A percentile compares a stretch with the other conserved stretches of the same genome.
phyloP scores from a whole-genome alignment of 2,329 filamentous ascomycete genomes.

The Endoconidiophora polonica region DNA sequence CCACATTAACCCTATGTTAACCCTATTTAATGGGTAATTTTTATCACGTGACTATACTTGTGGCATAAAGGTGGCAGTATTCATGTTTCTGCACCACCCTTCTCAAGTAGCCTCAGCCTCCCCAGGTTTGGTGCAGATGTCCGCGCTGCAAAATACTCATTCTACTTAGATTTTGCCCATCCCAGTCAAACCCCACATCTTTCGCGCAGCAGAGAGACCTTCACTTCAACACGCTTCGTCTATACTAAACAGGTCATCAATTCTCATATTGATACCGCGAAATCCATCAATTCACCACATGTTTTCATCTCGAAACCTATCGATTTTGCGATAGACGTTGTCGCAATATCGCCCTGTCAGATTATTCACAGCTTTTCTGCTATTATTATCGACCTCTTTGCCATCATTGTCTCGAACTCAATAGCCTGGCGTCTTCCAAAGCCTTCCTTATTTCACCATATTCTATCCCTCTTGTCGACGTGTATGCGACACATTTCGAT shows the following conservation, averaged over 20 bases:
- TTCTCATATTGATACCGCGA: no score
- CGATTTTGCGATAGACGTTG: not conserved
- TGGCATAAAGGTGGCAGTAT: no score
- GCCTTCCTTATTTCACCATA: not conserved
- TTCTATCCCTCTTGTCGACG: not conserved
- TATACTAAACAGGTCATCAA: not conserved
- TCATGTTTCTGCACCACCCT: no score
- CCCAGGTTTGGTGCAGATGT: no score
- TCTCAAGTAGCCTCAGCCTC: no score
- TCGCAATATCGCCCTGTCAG: not conserved
- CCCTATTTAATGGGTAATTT: no score
- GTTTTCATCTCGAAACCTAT: not conserved
- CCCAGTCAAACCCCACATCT: constrained; percentile 4
- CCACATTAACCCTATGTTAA: no score
- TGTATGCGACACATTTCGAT: constrained; percentile 6
- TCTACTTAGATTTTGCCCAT: no score
- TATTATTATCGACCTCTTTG: not conserved
- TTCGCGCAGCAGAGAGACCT: constrained; percentile 5
- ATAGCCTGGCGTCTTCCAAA: constrained; percentile 4
- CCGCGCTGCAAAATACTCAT: no score
- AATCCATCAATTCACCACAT: no score
- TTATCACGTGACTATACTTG: no score
- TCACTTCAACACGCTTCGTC: constrained; percentile 3
- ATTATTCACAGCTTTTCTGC: not conserved
- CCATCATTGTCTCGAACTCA: not conserved